phyloP scores from a whole-genome alignment of 2,329 filamentous ascomycete species.

The Colletotrichum lini region DNA sequence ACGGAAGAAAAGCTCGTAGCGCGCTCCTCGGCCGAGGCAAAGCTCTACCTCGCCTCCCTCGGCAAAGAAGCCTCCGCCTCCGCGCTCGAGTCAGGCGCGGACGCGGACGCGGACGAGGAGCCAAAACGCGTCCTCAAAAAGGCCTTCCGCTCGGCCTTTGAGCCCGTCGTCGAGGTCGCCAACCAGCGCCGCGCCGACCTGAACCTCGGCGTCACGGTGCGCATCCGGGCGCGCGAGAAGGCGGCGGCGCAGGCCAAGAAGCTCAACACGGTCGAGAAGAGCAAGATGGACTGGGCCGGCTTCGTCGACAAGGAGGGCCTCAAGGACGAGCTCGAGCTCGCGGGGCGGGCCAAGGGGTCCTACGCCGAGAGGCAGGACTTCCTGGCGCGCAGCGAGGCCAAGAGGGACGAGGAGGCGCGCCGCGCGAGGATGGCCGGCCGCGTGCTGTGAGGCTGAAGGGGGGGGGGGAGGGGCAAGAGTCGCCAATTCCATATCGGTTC shows the following conservation, averaged over 20 bases:
- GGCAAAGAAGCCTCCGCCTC: constrained; percentile 49
- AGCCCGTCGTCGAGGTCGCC: constrained; percentile 64
- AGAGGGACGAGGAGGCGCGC: constrained; percentile 73
- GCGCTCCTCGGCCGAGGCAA: constrained; percentile 75
- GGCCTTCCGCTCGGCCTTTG: constrained; percentile 74
- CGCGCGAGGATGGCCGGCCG: constrained; percentile 64
- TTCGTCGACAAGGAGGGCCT: constrained; percentile 81
- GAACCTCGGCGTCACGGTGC: constrained; percentile 68
- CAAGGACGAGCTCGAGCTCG: constrained; percentile 76
- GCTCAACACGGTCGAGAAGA: constrained; percentile 80
- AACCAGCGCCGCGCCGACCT: constrained; percentile 69
- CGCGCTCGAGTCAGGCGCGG: constrained; percentile 41
- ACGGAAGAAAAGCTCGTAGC: constrained; percentile 80
- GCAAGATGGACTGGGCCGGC: constrained; percentile 80
- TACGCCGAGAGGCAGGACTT: constrained; percentile 76
- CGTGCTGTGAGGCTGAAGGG: constrained; percentile 36
- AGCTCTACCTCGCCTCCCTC: constrained; percentile 71
- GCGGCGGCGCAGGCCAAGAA: constrained; percentile 70
- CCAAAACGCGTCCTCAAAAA: constrained; percentile 64
- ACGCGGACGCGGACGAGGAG: constrained; percentile 13
- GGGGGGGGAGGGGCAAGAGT: neutral
- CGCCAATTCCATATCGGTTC: neutral
- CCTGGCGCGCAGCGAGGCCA: constrained; percentile 74
- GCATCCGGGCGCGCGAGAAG: constrained; percentile 62
- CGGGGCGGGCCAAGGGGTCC: constrained; percentile 75